These are phyloP conservation scores for Leishmania guyanensis DNA, from an alignment of 208 protist genomes.

Conservation along the genomic window DNA sequence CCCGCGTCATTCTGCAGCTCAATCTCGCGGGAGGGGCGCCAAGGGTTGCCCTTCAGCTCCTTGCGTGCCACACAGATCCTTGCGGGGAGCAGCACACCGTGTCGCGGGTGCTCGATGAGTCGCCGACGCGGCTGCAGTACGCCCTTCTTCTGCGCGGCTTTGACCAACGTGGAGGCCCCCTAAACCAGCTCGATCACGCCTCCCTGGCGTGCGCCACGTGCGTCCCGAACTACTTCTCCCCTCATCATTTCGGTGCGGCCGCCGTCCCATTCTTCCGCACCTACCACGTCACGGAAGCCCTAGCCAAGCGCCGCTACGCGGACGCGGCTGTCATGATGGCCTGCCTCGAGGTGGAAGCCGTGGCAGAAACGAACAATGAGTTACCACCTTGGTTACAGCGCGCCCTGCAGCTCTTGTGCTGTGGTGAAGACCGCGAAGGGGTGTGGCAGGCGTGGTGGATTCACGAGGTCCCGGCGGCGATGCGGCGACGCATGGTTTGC, in stretches of 20 bases:
- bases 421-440: slow-evolving; percentile 59
- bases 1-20: slow-evolving; percentile 24
- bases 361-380: not conserved
- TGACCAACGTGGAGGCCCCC: slow-evolving; percentile 23
- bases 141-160: slow-evolving; percentile 70
- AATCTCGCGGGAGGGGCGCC: slow-evolving; percentile 15
- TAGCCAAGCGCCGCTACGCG: slow-evolving; percentile 37
- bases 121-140: slow-evolving; percentile 60
- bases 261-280: slow-evolving; percentile 53
- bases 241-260: slow-evolving; percentile 60
- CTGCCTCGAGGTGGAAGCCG: slow-evolving; percentile 27
- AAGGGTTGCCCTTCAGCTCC: slow-evolving; percentile 27
- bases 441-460: slow-evolving; percentile 52
- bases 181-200: slow-evolving; percentile 38
- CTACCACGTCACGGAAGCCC: slow-evolving; percentile 68
- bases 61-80: slow-evolving; percentile 20
- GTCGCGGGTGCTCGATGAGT: slow-evolving; percentile 2
- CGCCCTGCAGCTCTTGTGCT: slow-evolving; percentile 37
- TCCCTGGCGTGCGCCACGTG: slow-evolving; percentile 25
- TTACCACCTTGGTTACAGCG: slow-evolving; percentile 14
- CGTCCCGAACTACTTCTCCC: slow-evolving; percentile 79
- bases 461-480: slow-evolving; percentile 34
- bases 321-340: slow-evolving; percentile 71
- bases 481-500: slow-evolving; percentile 31
- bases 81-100: slow-evolving; percentile 9